phyloP scores from a whole-genome alignment of 306 rosid species.

The Pterocarpus santalinus region DNA sequence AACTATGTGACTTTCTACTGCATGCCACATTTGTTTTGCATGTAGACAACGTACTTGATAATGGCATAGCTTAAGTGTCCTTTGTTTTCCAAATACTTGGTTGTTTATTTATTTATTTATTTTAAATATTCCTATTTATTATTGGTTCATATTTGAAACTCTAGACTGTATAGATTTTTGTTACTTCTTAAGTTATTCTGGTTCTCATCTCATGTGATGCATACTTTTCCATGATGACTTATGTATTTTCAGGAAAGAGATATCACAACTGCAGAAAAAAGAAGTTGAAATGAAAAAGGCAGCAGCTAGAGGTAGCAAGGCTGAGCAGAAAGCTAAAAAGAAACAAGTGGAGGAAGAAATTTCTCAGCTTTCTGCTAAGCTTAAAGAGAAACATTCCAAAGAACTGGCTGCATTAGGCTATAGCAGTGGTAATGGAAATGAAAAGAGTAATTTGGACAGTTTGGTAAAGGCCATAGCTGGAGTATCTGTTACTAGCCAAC shows the following conservation, averaged over 20 bases:
- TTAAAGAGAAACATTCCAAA: slow-evolving; percentile 73
- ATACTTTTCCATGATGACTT: slow-evolving; percentile 27
- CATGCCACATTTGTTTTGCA: slow-evolving; percentile 4
- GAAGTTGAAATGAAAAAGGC: slow-evolving; percentile 83
- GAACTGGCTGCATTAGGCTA: slow-evolving; percentile 83
- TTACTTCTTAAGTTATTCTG: slow-evolving; percentile 7
- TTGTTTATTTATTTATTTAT: background rate
- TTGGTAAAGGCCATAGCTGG: slow-evolving; percentile 93
- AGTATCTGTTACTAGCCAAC: slow-evolving; percentile 69
- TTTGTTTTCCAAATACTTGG: slow-evolving; percentile 15
- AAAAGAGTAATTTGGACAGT: slow-evolving; percentile 70
- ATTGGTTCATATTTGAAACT: background rate
- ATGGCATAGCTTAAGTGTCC: background rate
- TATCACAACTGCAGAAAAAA: slow-evolving; percentile 76
- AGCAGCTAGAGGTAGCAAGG: slow-evolving; percentile 96
- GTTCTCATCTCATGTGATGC: slow-evolving; percentile 28
- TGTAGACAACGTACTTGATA: slow-evolving; percentile 1
- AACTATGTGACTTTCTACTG: background rate
- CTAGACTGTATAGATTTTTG: slow-evolving; percentile 21
- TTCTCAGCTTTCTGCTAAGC: slow-evolving; percentile 74
- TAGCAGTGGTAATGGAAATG: slow-evolving; percentile 58
- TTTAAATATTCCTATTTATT: background rate
- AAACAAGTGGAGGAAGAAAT: slow-evolving; percentile 96
- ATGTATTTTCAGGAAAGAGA: slow-evolving; percentile 76
- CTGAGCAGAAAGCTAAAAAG: slow-evolving; percentile 92